Evolutionary conservation across 176 grass and related monocot species (phyloP).

Genomic region (Carex kokanica): DNA sequence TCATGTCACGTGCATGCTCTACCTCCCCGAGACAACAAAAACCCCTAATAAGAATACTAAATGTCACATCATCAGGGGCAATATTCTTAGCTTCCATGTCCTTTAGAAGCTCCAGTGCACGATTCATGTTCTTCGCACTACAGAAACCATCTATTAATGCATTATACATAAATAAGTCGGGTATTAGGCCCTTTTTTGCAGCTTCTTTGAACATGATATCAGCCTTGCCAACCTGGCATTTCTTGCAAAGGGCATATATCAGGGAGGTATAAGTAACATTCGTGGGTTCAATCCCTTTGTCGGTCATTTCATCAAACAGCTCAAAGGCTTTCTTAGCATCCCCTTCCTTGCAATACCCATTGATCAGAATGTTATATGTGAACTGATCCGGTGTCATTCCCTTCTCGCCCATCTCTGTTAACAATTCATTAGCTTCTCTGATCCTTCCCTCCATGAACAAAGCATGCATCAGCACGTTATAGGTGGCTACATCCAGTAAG

Average conservation of each 20-base stretch:
- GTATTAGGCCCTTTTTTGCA: conserved; percentile 46
- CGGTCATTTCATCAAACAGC: conserved; percentile 42
- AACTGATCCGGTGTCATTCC: conserved; percentile 41
- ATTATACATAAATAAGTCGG: conserved; percentile 66
- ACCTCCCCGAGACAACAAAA: conserved; percentile 53
- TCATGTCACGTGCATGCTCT: conserved; percentile 38
- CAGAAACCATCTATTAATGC: conserved; percentile 57
- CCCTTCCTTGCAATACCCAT: conserved; percentile 61
- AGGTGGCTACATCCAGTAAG: conserved; percentile 44
- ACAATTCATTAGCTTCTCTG: conserved; percentile 28
- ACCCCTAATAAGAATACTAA: conserved; percentile 59
- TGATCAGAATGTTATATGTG: conserved; percentile 75
- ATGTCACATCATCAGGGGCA: conserved; percentile 51
- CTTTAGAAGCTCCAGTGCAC: conserved; percentile 41
- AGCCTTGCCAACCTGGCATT: conserved; percentile 33
- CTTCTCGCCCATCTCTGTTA: conserved; percentile 49
- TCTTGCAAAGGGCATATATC: conserved; percentile 60
- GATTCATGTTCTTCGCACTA: conserved; percentile 32
- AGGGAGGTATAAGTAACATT: conserved; percentile 54
- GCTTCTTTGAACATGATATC: conserved; percentile 51
- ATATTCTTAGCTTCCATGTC: conserved; percentile 60
- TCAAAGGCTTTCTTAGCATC: conserved; percentile 57
- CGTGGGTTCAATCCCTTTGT: conserved; percentile 41
- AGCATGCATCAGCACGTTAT: conserved; percentile 53
- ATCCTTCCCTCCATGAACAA: conserved; percentile 55